Base-by-base conservation (phyloP, 139 green algal species). In the Desmodesmus armatus region DNA sequence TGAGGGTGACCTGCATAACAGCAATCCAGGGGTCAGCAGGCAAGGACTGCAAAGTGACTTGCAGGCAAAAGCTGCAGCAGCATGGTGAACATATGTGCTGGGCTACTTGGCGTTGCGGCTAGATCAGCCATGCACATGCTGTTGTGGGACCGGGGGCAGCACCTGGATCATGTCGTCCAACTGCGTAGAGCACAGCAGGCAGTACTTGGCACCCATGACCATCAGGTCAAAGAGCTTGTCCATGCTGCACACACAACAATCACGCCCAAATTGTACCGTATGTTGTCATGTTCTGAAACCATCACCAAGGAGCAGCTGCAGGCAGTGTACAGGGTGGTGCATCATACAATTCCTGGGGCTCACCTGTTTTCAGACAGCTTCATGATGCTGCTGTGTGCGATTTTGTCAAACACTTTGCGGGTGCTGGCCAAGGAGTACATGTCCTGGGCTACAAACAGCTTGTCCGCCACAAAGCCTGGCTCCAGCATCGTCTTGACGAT, bases 151-250 rank as follows among this genome's bases (percentile, higher is more conserved):
- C 21, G 19, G 51, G 17, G 17, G 21, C 17, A 62, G 51, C 37
- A 92, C 89, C 75, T 91, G 73, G 27, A 95, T 17, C 55, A 95
- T 89, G 31, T 89, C 62, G 5, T 88, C 66, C 41, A 92, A 77
- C 21, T 53, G 62, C 2, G 78, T 79, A 55, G 80, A 88, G 58
- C 85, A 92, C 63, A 93, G 44, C 2, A 92, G 75, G 82, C 93
- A 88, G 87, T 95, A 96, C 89, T 97, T 97, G 86, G 93, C 81
- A 21, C 91, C 94, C 94, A 96, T 97, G 5, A 93, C 65, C 90
- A 97, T 97, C 37, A 97, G 87, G 83, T 96, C 94, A 85, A 93
- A 97, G n/a, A 97, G 90, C 80, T 96, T 96, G 81, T 94, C 92
- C 94, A 96, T 96, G 84, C 92, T 95, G 93, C 43, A 37, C 31